These are phyloP conservation scores for Arabidopsis hybrid DNA, from an alignment of 441 rosid species.

Conservation along the genomic window DNA sequence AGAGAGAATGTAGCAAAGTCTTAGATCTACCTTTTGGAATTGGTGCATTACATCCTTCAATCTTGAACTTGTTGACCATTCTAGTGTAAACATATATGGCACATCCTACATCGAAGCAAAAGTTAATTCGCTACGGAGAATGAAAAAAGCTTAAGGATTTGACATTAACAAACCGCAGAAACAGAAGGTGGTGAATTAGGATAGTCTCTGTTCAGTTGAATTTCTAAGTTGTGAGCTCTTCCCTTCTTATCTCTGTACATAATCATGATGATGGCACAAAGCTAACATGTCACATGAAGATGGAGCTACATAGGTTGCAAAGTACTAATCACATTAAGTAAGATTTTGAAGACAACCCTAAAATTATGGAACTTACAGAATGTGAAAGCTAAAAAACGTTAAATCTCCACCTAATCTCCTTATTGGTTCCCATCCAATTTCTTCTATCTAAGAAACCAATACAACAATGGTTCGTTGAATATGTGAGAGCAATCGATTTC, in stretches of 20 bases:
- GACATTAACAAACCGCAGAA: conserved; percentile 60
- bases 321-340: background rate
- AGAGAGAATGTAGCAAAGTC: conserved; percentile 1
- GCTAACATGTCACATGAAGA: background rate
- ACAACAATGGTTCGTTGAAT: background rate
- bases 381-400: conserved; percentile 61
- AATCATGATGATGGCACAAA: background rate
- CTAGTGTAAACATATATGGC: conserved; percentile 59
- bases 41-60: conserved; percentile 70
- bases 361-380: conserved; percentile 51
- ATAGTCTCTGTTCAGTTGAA: conserved; percentile 62
- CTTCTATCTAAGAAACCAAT: conserved; percentile 60
- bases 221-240: conserved; percentile 62
- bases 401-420: conserved; percentile 60
- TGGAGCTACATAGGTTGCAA: background rate
- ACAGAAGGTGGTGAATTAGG: conserved; percentile 67
- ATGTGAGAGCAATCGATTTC: background rate
- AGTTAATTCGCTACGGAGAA: conserved; percentile 10
- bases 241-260: conserved; percentile 62
- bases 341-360: background rate
- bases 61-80: conserved; percentile 68
- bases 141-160: background rate
- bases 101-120: conserved; percentile 55
- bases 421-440: conserved; percentile 77
- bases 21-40: conserved; percentile 55